Conservation (phyloP, 192 early-diverging fungal genomes). For the Rhizoclosmatium globosum region DNA sequence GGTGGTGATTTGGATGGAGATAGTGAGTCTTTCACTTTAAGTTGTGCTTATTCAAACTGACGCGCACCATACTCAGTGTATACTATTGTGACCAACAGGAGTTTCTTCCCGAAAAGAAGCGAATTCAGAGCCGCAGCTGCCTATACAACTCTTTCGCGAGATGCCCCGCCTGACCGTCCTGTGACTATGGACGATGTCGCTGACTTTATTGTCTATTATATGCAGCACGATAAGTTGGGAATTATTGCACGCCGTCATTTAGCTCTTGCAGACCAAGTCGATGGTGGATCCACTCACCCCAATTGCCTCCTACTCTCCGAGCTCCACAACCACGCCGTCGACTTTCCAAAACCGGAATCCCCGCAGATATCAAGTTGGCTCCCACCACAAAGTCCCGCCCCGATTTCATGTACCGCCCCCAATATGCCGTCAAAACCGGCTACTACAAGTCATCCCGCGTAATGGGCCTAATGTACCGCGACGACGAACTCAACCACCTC, state of each 20-base stretch:
- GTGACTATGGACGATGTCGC: constrained; percentile 34
- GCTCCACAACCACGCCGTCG: constrained; percentile 74
- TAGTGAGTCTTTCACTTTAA: constrained; percentile 56
- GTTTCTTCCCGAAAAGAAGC: constrained; percentile 5
- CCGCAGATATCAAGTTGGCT: constrained; percentile 54
- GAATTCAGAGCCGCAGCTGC: constrained; percentile 29
- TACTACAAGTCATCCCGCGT: constrained; percentile 29
- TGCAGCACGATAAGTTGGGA: constrained; percentile 27
- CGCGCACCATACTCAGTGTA: constrained; percentile 42
- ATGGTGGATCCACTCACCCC: constrained; percentile 25
- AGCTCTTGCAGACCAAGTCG: constrained; percentile 32
- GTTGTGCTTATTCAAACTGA: constrained; percentile 64
- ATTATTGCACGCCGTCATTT: constrained; percentile 27
- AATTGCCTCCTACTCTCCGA: constrained; percentile 22
- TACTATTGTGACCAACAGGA: constrained; percentile 23
- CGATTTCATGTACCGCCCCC: constrained; percentile 72
- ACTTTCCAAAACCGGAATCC: constrained; percentile 71
- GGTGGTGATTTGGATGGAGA: constrained; percentile 89
- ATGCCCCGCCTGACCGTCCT: not conserved
- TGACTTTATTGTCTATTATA: constrained; percentile 31
- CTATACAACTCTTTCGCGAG: not conserved
- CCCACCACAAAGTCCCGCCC: constrained; percentile 58
- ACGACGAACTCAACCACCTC: constrained; percentile 19
- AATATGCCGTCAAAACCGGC: constrained; percentile 2
- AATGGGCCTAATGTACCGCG: constrained; percentile 32